Evolutionary conservation across 495 filamentous ascomycete species (phyloP), one percentile per base, ranked within the genome.

Genomic region (Aspergillus coremiiformis): DNA sequence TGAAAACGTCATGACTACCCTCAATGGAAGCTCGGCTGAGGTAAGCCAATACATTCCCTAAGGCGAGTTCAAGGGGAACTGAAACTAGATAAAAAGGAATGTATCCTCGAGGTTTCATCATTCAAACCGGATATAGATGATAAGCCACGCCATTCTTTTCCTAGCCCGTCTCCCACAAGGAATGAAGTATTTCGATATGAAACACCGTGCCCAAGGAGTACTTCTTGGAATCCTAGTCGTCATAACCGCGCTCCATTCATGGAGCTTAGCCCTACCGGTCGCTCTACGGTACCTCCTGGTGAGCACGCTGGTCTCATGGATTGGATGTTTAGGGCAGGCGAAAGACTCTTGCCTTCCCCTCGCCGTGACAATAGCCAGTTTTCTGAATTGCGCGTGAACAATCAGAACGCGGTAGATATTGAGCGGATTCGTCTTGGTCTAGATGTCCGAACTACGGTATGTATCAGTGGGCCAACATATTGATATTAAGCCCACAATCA

Each of bases 391-490:
- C 63, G 66, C n/a, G 33, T 58, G 26, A 58, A 43, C 39, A 78
- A 83, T 52, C 81, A 87, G 60, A 86, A 86, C 55, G 72, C 81
- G 6, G 85, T 87, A 9, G 84, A 89, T 55, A 68, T 82, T 45
- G 73, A 76, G 48, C 77, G 78, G 15, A 87, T 89, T 61, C 77
- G 76, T 27, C 72, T 77, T 35, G 85, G 85, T 6, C 73, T 78
- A 45, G 86, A 90, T 64, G 81, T 85, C 47, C 79, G 86, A 19
- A 90, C 84, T 12, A 89, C 86, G 0, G 86, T 89, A 71, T 62
- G 80, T 71, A 2, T 21, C n/a, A 32, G 23, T 24, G 1, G 9
- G 2, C n/a, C 5, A 19, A 14, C 63, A 20, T 46, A 19, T 21
- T 4, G 17, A 24, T 47, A 3, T 24, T 22, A 6, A 53, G 32